Evolutionary conservation across 2,329 filamentous ascomycete genomes (phyloP), one percentile per base, ranked within the genome.

Genomic region (Seiridium cupressi): DNA sequence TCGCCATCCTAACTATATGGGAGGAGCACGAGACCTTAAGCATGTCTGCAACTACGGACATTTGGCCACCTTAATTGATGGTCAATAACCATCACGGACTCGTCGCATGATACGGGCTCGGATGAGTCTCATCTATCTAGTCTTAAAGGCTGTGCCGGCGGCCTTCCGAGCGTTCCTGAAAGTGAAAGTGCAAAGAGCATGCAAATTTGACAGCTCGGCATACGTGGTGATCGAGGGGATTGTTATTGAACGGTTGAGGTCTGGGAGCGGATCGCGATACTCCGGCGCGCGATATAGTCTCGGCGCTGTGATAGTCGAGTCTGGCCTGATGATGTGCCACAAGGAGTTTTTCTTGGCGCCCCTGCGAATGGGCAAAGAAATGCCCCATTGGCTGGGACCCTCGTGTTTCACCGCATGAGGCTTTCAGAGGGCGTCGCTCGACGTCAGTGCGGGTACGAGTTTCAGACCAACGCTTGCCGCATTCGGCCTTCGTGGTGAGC

Each of bases 311-410:
- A 35, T 46, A 57, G 9, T 48, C 13, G 13, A 42, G 55, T 58
- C 40, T 58, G 55, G 55, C 55, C 55, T 58, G 55, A 58, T 58
- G 55, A 57, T 57, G 54, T 47, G 54, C 54, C 38, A 35, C 54
- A 57, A 57, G 54, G 54, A 44, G 54, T 6, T 7, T 49, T 31
- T 46, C 44, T 48, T 48, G 54, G 44, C 54, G 44, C 35, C 35
- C 26, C 40, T 46, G 44, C 31, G 34, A 34, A 26, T 34, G 9
- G 8, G n/a, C 8, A 31, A 36, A 57, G 42, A 47, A 46, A 10
- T 6, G 9, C 34, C 8, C 44, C n/a, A 57, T 57, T 57, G 54
- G 54, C n/a, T 18, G 42, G 47, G 9, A 34, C 40, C 7, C 31
- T 36, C 18, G 3, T 57, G 40, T 57, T 57, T 46, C 54, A 57